Percentiles rank a stretch among this genome's conserved stretches.
phyloP scores from a whole-genome alignment of 805 yeast genomes.

The Candida mattraensis region DNA sequence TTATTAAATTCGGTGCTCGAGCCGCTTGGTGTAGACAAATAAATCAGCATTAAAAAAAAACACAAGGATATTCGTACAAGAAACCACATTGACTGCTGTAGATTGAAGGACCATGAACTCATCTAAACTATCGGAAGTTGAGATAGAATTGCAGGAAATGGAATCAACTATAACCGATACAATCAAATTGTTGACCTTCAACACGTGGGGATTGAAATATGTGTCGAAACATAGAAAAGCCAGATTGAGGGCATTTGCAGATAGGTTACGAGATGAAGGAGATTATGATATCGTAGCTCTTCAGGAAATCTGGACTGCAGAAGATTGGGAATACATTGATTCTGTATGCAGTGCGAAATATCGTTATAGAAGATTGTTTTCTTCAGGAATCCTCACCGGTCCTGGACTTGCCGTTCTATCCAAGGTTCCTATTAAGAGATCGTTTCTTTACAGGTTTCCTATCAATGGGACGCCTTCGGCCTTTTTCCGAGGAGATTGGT shows the following conservation, averaged over 20 bases:
- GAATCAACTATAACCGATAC: constrained; percentile 7
- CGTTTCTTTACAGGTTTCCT: constrained; percentile 82
- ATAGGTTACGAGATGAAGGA: constrained; percentile 48
- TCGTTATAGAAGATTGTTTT: constrained; percentile 69
- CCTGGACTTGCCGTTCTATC: constrained; percentile 90
- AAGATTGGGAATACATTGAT: constrained; percentile 74
- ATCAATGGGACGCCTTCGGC: constrained; percentile 95
- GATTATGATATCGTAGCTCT: constrained; percentile 82
- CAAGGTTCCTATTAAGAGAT: constrained; percentile 75
- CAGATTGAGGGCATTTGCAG: constrained; percentile 74
- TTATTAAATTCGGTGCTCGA: no score
- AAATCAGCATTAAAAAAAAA: no score
- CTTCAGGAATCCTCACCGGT: constrained; percentile 84
- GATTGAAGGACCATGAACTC: no score
- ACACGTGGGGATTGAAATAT: constrained; percentile 87
- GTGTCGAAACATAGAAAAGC: constrained; percentile 69
- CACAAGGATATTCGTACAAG: no score
- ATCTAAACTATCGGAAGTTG: no score
- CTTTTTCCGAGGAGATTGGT: constrained; percentile 94
- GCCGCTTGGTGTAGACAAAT: no score
- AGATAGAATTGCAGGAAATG: no score
- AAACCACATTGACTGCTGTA: no score
- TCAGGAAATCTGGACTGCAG: constrained; percentile 92
- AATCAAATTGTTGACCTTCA: constrained; percentile 62
- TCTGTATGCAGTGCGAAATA: constrained; percentile 43